Evolutionary conservation across 345 rosid genomes (phyloP).

Genomic region (Eucalyptus globulus): DNA sequence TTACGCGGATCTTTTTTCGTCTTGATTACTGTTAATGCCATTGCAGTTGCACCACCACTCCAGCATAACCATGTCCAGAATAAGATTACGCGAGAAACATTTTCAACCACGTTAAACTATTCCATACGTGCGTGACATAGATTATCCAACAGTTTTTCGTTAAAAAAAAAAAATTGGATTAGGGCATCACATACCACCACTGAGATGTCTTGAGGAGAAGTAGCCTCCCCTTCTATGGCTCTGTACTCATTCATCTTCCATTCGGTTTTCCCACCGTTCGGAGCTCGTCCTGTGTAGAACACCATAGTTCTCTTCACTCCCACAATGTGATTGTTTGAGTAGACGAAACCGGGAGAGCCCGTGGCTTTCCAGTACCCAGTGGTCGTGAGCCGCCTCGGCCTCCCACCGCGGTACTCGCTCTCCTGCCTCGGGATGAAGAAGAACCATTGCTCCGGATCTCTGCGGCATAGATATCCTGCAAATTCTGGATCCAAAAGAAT

Average conservation of each 20-base stretch:
- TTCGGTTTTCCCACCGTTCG: constrained; percentile 24
- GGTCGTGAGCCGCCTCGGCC: constrained; percentile 25
- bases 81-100: background rate
- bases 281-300: constrained; percentile 37
- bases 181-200: background rate
- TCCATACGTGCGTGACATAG: background rate
- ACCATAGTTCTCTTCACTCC: constrained; percentile 40
- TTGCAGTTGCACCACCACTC: background rate
- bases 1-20: background rate
- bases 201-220: background rate
- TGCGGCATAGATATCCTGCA: constrained; percentile 6
- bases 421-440: constrained; percentile 35
- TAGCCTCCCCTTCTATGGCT: constrained; percentile 3
- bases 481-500: constrained; percentile 7
- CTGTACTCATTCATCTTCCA: constrained; percentile 44
- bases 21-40: background rate
- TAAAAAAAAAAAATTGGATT: background rate
- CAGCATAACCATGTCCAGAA: background rate
- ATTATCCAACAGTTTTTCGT: background rate
- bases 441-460: constrained; percentile 38
- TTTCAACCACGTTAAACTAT: background rate
- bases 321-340: constrained; percentile 8
- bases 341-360: constrained; percentile 25
- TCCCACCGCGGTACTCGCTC: constrained; percentile 28
- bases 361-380: constrained; percentile 41